Base-by-base conservation (phyloP, 2,329 filamentous ascomycete species). In the Ciborinia camelliae region DNA sequence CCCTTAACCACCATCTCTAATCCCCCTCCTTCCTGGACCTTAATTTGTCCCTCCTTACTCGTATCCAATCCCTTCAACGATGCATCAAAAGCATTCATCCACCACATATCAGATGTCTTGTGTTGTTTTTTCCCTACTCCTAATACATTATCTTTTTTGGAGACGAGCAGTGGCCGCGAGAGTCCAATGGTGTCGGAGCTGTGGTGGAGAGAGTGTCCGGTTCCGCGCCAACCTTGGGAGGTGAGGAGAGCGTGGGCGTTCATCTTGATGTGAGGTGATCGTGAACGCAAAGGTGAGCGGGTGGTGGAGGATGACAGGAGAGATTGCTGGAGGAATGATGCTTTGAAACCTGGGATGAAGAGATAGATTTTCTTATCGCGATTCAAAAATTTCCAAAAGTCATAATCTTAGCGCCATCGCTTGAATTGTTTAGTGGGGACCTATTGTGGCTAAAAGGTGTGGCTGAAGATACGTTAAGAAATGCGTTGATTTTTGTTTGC, bases 61-160 rank as follows among this genome's bases (percentile, higher is more conserved):
- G 84, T 86, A 74, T 90, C 89, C 62, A 97, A 82, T 4, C 89
- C 90, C 76, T 95, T 90, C 69, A 97, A 80, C 64, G 93, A 92
- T 75, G 92, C 88, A 77, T 98, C 94, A 71, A 97, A 97, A 14
- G 95, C 95, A 65, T 91, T 89, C 77, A 97, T 83, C 95, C 95
- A 99, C 95, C 95, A 99, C 76, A 97, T 92, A 75, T 97, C 94
- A 71, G 82, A 85, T 77, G 82, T 81, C 28, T 68, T 69, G 64
- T 84, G 83, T 69, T 85, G 85, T 76, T 91, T 92, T 75, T 90
- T 87, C 63, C 94, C 94, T 6, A 98, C 81, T 30, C 94, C 94
- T 62, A 90, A 82, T 35, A 84, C 89, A 76, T 96, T 90, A 71
- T 88, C 84, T 77, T 96, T 96, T 72, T 90, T 89, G 66, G 90